Evolutionary conservation across 371 early-diverging fungal species (phyloP).

Genomic region (Funneliformis caledonium): DNA sequence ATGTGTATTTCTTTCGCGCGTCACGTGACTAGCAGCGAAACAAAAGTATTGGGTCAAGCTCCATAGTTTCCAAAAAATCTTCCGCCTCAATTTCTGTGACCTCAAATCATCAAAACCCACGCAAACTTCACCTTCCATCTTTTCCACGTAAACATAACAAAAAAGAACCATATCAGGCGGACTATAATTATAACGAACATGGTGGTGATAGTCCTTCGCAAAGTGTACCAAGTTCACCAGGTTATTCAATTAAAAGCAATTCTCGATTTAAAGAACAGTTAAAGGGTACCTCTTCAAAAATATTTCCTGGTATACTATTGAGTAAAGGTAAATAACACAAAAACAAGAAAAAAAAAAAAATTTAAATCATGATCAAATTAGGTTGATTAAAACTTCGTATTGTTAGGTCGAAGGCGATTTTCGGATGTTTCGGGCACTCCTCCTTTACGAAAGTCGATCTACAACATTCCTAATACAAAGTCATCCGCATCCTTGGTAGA

Average conservation of each 20-base stretch:
- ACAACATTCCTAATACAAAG: neutral
- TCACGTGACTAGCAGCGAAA: neutral
- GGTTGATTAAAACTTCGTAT: neutral
- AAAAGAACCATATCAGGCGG: neutral
- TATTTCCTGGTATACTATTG: neutral
- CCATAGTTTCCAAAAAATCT: neutral
- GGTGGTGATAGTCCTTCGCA: neutral
- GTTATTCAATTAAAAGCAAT: neutral
- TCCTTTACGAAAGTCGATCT: neutral
- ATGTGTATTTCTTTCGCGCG: no score
- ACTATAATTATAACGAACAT: neutral
- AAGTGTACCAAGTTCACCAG: slow-evolving; percentile 3
- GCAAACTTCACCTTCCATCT: neutral
- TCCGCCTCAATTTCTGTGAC: neutral
- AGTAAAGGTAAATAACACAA: neutral
- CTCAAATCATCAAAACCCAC: neutral
- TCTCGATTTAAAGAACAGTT: slow-evolving; percentile 40
- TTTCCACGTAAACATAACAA: neutral
- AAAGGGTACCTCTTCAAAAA: neutral
- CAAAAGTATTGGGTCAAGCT: neutral
- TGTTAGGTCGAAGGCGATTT: slow-evolving; percentile 2
- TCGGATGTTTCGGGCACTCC: slow-evolving; percentile 7
- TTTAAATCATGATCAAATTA: no score
- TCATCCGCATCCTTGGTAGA: neutral
- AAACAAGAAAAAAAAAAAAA: neutral